A percentile compares a stretch with the other conserved stretches of the same genome.
Evolutionary conservation across 164 flowering plant genomes (phyloP).

Genomic region (Tetrastigma voinierianum): DNA sequence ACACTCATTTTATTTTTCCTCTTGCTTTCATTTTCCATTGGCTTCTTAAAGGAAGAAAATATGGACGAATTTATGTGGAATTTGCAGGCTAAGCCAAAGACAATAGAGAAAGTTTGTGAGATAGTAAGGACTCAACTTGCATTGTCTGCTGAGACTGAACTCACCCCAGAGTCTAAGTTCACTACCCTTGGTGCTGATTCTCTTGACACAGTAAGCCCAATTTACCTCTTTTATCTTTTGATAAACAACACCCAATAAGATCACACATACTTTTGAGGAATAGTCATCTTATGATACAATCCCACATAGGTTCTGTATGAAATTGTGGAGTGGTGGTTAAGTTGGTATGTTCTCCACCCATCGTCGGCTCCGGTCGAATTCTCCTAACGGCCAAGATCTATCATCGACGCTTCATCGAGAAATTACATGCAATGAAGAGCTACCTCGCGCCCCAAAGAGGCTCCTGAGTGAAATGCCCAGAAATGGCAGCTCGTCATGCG

Average conservation of each 20-base stretch:
- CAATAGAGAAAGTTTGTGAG: slow-evolving; percentile 29
- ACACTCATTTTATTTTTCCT: background rate
- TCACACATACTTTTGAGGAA: background rate
- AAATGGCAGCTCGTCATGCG: too few species aligned
- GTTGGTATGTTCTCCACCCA: too few species aligned
- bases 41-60: background rate
- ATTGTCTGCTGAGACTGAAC: slow-evolving; percentile 18
- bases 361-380: too few species aligned
- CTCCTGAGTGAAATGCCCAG: too few species aligned
- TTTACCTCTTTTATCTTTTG: background rate
- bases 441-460: too few species aligned
- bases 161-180: slow-evolving; percentile 30
- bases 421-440: too few species aligned
- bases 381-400: too few species aligned
- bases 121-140: slow-evolving; percentile 38
- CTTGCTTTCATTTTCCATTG: background rate
- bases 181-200: slow-evolving; percentile 38
- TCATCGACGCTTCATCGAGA: too few species aligned
- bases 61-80: background rate
- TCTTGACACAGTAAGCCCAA: slow-evolving; percentile 34
- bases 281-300: background rate
- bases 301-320: background rate
- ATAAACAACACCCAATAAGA: background rate
- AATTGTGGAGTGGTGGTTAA: background rate
- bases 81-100: slow-evolving; percentile 35